Conservation (phyloP, 495 filamentous ascomycete genomes). For the Penicillium soppii region DNA sequence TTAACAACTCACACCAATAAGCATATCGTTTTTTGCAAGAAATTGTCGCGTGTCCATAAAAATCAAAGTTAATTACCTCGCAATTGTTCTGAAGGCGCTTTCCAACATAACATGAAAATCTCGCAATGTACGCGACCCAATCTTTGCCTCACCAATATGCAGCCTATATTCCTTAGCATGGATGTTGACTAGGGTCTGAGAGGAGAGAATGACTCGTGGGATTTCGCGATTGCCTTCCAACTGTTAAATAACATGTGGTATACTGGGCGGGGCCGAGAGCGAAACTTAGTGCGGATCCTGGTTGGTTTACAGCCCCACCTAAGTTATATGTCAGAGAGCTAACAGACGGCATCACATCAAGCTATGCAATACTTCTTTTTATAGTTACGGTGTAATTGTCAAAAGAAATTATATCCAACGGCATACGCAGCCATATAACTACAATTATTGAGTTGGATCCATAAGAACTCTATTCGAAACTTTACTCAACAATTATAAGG, state of each 20-base stretch:
- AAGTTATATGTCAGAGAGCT: too few relatives aligned
- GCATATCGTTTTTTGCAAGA: not conserved
- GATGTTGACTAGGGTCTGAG: not conserved
- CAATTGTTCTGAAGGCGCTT: not conserved
- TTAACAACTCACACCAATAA: not conserved
- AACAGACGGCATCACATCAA: too few relatives aligned
- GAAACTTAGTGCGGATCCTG: not conserved
- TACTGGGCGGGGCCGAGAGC: not conserved
- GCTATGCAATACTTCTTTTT: too few relatives aligned
- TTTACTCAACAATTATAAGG: not conserved
- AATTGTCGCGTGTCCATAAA: not conserved
- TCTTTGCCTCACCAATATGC: not conserved
- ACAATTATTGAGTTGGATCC: not conserved
- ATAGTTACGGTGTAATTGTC: too few relatives aligned
- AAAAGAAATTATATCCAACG: not conserved
- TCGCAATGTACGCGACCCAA: not conserved
- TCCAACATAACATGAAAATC: not conserved
- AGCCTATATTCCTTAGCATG: not conserved
- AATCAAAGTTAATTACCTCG: not conserved
- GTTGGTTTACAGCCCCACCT: too few relatives aligned
- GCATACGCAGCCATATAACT: not conserved
- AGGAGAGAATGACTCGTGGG: not conserved
- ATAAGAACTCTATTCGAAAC: not conserved
- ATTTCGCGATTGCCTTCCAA: too few relatives aligned
- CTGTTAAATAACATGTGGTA: too few relatives aligned